Base-by-base conservation (phyloP, 306 rosid species). In the Cucumis melo region DNA sequence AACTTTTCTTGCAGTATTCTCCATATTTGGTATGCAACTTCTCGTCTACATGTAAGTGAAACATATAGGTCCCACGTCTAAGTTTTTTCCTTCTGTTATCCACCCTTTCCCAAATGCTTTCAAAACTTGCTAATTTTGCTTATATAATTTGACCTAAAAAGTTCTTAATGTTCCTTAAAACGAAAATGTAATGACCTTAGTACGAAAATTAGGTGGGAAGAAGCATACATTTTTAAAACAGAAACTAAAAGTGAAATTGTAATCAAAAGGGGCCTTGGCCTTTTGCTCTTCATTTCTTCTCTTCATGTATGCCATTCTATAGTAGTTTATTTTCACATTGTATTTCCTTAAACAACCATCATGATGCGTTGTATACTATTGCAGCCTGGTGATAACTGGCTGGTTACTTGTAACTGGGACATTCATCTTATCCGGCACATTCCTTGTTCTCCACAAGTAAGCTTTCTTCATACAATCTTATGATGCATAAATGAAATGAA, bases 31-130 rank as follows among this genome's bases (percentile, higher is more conserved):
- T 39, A 51, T 87, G 81, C 85, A 77, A 77, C 71, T 54, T 74
- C 84, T 83, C 39, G 91, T 90, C 51, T 86, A 90, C 85, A 80
- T 65, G 98, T 93, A 85, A 88, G 97, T 85, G 77, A 46, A 36
- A 73, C 38, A 24, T 13, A 15, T 77, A 54, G 53, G 50, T 8
- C 50, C 50, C 50, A 46, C 53, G 2, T 46, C 3, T 46, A 46
- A 46, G 12, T 12, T 46, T 46, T 1, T 46, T 10, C 5, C 5
- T 46, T 46, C 5, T 46, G 53, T 46, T 46, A 46, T 46, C 17
- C 53, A 46, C 17, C 0, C 0, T 46, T 46, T 46, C 16, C 16
- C 3, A 46, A 46, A 13, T 46, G 16, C 16, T 44, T 44, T 10
- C 5, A 44, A 41, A 6, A 41, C 44, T 7, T 41, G 11, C 9